phyloP scores from a whole-genome alignment of 1,284 basidiomycete genomes.

The Takashimella koratensis region DNA sequence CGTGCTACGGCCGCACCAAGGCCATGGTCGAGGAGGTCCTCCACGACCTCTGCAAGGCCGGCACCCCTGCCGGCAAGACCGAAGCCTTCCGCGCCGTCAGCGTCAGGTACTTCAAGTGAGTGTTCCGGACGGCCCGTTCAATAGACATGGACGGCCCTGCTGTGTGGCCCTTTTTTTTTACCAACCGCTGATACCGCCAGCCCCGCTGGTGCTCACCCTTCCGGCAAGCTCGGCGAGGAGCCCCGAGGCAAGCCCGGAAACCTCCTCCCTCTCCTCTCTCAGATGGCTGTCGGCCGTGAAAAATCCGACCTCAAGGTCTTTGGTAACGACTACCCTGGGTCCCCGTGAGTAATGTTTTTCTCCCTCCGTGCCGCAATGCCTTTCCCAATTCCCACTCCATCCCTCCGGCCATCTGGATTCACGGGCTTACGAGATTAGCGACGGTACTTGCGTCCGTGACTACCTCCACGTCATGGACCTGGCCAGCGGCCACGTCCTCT shows the following conservation, averaged over 20 bases:
- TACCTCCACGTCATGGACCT: slow-evolving; percentile 97
- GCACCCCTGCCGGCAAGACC: slow-evolving; percentile 34
- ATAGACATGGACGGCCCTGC: slow-evolving; percentile 6
- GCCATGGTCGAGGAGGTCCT: slow-evolving; percentile 90
- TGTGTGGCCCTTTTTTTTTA: slow-evolving; percentile 12
- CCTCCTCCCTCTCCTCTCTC: slow-evolving; percentile 86
- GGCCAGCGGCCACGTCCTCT: slow-evolving; percentile 86
- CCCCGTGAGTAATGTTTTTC: neutral
- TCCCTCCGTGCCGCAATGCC: too few species aligned
- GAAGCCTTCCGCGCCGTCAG: slow-evolving; percentile 37
- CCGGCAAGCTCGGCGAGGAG: slow-evolving; percentile 93
- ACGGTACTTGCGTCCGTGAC: slow-evolving; percentile 96
- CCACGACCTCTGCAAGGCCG: slow-evolving; percentile 79
- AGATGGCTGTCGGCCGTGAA: slow-evolving; percentile 85
- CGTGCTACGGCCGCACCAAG: slow-evolving; percentile 93
- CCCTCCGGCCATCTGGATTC: too few species aligned
- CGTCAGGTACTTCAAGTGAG: slow-evolving; percentile 91
- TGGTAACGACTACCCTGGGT: slow-evolving; percentile 71
- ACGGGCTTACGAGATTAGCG: slow-evolving; percentile 50
- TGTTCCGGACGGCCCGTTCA: too few species aligned
- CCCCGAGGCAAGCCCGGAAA: slow-evolving; percentile 93
- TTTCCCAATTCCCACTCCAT: too few species aligned
- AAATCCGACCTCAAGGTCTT: slow-evolving; percentile 85
- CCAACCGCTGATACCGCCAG: slow-evolving; percentile 51
- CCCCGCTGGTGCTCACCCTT: slow-evolving; percentile 94